Conservation (phyloP, 208 protist species). For the Leishmania tropica region DNA sequence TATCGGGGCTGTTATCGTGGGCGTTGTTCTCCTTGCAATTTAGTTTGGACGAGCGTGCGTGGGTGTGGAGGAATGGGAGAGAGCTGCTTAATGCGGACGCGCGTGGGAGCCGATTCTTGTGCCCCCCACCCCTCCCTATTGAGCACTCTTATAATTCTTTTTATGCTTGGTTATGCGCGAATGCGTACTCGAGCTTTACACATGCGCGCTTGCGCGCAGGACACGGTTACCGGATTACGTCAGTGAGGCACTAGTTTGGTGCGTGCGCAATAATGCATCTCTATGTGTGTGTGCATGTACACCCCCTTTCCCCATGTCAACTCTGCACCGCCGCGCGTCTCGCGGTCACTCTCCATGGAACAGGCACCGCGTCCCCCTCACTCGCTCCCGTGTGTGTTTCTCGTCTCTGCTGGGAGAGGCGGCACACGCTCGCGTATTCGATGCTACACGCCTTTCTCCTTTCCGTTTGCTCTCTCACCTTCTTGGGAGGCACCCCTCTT, state of each 20-base stretch:
- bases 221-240: background rate
- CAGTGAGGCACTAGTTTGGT: background rate
- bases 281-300: background rate
- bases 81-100: background rate
- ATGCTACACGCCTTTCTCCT: background rate
- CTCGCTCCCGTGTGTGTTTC: background rate
- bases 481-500: background rate
- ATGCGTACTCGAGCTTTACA: background rate
- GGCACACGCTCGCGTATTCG: background rate
- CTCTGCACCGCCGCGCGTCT: background rate
- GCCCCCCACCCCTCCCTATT: background rate
- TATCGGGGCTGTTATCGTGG: background rate
- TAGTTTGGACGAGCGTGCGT: background rate
- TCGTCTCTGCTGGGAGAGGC: background rate
- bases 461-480: background rate
- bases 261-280: background rate
- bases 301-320: constrained; percentile 4
- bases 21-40: background rate
- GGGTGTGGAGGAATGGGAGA: constrained; percentile 6
- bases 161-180: too few species aligned
- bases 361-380: background rate
- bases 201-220: background rate
- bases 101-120: background rate
- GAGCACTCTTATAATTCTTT: constrained; percentile 2
- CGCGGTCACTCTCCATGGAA: background rate